Conservation (phyloP, 768 basidiomycete genomes). For the Trametes gibbosa region DNA sequence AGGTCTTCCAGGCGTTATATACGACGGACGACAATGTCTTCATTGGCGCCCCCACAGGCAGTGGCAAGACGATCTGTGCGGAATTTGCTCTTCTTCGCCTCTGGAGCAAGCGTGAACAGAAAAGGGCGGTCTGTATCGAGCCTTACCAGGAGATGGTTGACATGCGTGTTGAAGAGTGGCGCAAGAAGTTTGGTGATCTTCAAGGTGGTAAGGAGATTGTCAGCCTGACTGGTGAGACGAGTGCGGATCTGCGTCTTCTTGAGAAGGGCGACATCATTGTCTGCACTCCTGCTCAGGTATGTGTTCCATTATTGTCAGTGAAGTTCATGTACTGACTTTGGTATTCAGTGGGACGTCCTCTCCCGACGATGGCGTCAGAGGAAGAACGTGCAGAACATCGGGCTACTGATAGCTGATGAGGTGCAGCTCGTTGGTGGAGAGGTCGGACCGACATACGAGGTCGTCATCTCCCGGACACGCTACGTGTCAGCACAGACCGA, state of each 20-base stretch:
- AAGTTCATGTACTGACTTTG: slow-evolving; percentile 4
- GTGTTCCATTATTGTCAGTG: slow-evolving; percentile 25
- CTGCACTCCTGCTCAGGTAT: slow-evolving; percentile 86
- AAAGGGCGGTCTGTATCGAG: slow-evolving; percentile 90
- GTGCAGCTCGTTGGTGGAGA: slow-evolving; percentile 93
- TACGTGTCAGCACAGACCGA: slow-evolving; percentile 95
- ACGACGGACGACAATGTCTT: slow-evolving; percentile 96
- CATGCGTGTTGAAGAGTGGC: slow-evolving; percentile 85
- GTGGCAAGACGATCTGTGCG: slow-evolving; percentile 96
- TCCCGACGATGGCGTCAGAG: slow-evolving; percentile 95
- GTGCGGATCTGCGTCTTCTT: slow-evolving; percentile 83
- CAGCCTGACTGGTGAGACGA: slow-evolving; percentile 91
- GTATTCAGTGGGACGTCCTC: slow-evolving; percentile 84
- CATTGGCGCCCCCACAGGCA: slow-evolving; percentile 94
- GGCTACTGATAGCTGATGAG: slow-evolving; percentile 92
- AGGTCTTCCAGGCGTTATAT: slow-evolving; percentile 97
- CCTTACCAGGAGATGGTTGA: slow-evolving; percentile 99
- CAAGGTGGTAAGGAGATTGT: slow-evolving; percentile 95
- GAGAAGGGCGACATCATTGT: slow-evolving; percentile 93
- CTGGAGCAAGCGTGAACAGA: slow-evolving; percentile 84
- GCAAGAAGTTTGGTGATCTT: slow-evolving; percentile 71
- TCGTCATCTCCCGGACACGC: slow-evolving; percentile 93
- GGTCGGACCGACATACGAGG: slow-evolving; percentile 94
- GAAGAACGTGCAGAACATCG: slow-evolving; percentile 94
- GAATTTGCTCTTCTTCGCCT: slow-evolving; percentile 94